A percentile compares a stretch with the other conserved stretches of the same genome.
Evolutionary conservation across 1,284 basidiomycete genomes (phyloP).

Genomic region (Cryptococcus sp.): DNA sequence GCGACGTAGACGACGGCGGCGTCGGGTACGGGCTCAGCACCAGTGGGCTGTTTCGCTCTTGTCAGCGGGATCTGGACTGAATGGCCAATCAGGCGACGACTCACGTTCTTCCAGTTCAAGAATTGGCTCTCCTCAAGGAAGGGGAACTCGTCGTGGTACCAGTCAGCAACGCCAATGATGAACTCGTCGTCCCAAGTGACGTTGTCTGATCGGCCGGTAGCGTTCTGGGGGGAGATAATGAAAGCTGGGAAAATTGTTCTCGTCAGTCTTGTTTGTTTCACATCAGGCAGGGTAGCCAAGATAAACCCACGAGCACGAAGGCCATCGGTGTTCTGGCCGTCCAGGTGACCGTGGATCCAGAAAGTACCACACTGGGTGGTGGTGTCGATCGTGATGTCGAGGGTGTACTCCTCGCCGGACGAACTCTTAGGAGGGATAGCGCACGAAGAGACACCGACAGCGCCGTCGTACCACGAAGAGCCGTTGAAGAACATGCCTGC

Average conservation of each 20-base stretch:
- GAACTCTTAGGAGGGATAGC: constrained; percentile 61
- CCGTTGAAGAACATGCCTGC: constrained; percentile 76
- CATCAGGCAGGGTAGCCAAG: too few relatives aligned
- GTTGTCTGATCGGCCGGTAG: constrained; percentile 50
- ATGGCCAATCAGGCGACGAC: too few relatives aligned
- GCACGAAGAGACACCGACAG: constrained; percentile 76
- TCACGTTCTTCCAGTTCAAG: constrained; percentile 60
- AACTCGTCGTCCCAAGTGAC: constrained; percentile 82
- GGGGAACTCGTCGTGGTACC: constrained; percentile 75
- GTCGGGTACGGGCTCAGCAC: constrained; percentile 84
- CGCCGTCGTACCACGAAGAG: constrained; percentile 83
- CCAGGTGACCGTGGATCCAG: constrained; percentile 68
- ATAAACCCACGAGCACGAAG: constrained; percentile 39
- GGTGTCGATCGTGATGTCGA: constrained; percentile 74
- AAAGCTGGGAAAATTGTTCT: constrained; percentile 56
- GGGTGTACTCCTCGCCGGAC: constrained; percentile 57
- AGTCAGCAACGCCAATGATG: constrained; percentile 76
- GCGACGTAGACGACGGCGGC: constrained; percentile 76
- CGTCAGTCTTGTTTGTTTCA: not conserved
- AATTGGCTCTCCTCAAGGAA: constrained; percentile 62
- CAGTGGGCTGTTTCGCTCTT: constrained; percentile 55
- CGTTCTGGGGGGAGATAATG: constrained; percentile 62
- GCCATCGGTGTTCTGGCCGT: constrained; percentile 75
- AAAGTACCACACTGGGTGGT: constrained; percentile 70
- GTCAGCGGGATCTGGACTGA: too few relatives aligned